Percentiles rank a stretch among this genome's conserved stretches.
Conservation (phyloP, 805 yeast genomes). For the Ogataea sp. region DNA sequence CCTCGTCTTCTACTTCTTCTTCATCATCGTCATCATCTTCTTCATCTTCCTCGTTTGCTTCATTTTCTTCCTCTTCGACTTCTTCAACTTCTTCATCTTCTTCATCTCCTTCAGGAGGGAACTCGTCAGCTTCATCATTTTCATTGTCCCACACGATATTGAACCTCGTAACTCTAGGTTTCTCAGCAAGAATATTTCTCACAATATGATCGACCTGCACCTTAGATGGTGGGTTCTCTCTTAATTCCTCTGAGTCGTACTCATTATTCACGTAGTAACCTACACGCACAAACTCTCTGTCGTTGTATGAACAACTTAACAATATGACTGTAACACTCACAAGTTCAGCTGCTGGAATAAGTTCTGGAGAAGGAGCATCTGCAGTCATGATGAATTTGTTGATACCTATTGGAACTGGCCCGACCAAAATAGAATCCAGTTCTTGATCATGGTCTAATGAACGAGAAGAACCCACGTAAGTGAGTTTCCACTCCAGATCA, state of each 20-base stretch:
- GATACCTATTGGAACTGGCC: slow-evolving; percentile 97
- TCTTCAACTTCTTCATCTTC: slow-evolving; percentile 57
- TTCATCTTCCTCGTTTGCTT: slow-evolving; percentile 40
- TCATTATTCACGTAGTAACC: slow-evolving; percentile 98
- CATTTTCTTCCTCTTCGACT: slow-evolving; percentile 52
- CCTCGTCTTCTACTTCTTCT: slow-evolving; percentile 30
- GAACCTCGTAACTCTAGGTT: slow-evolving; percentile 94
- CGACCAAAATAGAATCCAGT: slow-evolving; percentile 91
- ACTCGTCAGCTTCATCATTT: slow-evolving; percentile 48
- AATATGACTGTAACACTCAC: slow-evolving; percentile 93
- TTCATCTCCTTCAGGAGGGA: slow-evolving; percentile 72
- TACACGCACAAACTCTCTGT: slow-evolving; percentile 90
- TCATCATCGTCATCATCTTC: slow-evolving; percentile 33
- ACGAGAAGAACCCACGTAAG: slow-evolving; percentile 93
- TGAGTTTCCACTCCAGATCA: slow-evolving; percentile 95
- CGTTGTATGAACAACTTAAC: slow-evolving; percentile 87
- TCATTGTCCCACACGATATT: slow-evolving; percentile 93
- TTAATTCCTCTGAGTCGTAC: slow-evolving; percentile 84
- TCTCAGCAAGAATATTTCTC: slow-evolving; percentile 90
- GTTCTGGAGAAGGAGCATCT: slow-evolving; percentile 93
- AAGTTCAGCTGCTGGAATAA: slow-evolving; percentile 92
- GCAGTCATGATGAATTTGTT: slow-evolving; percentile 90
- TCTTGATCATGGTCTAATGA: slow-evolving; percentile 96
- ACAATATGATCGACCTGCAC: slow-evolving; percentile 93
- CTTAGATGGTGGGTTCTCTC: slow-evolving; percentile 89